These are phyloP conservation scores for Colletotrichum camelliae DNA, from an alignment of 2,329 filamentous ascomycete genomes.

Conservation along the genomic window DNA sequence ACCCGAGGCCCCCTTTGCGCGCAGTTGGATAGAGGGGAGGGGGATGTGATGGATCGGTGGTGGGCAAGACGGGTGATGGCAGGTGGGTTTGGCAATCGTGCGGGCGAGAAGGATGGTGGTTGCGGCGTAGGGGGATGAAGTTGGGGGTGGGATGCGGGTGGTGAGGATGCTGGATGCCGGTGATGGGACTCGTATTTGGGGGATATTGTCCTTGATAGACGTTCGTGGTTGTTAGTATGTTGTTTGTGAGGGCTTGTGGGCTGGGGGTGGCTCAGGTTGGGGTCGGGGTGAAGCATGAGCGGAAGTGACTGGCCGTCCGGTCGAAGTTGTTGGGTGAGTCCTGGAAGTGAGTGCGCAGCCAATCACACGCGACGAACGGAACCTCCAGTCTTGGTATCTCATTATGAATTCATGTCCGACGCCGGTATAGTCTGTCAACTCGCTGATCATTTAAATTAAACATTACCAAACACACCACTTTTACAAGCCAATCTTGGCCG, in stretches of 20 bases:
- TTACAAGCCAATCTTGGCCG: background rate
- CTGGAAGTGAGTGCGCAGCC: background rate
- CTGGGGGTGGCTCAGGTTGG: background rate
- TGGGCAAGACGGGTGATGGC: background rate
- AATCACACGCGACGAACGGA: background rate
- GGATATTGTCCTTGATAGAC: background rate
- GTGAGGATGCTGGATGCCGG: background rate
- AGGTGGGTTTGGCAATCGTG: background rate
- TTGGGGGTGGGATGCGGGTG: background rate
- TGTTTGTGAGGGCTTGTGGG: background rate
- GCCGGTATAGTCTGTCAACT: background rate
- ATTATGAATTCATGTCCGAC: background rate
- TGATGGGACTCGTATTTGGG: background rate
- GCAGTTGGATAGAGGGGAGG: background rate
- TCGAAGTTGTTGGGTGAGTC: background rate
- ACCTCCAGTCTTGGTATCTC: background rate
- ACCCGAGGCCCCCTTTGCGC: background rate
- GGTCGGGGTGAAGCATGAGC: background rate
- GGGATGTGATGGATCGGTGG: background rate
- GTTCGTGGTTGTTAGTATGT: background rate
- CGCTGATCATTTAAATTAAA: background rate
- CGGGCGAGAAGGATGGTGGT: background rate
- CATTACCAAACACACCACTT: background rate
- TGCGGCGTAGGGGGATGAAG: background rate
- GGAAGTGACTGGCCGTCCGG: background rate